Percentiles rank a stretch among this genome's conserved stretches.
These are phyloP conservation scores for Ustilago shanxiensis DNA, from an alignment of 1,284 basidiomycete genomes.

Conservation along the genomic window DNA sequence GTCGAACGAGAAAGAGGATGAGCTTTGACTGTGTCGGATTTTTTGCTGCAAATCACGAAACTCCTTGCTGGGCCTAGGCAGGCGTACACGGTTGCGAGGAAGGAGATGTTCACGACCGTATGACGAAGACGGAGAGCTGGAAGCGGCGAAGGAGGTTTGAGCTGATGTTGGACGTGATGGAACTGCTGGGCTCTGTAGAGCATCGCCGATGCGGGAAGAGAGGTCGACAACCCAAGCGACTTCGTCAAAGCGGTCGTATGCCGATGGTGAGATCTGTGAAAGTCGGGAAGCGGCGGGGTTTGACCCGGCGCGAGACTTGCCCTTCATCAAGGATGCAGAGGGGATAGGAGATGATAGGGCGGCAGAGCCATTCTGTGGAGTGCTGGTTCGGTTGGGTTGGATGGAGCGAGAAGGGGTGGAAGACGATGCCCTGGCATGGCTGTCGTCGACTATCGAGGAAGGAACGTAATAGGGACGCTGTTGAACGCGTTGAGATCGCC, in stretches of 20 bases:
- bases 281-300: conserved; percentile 11
- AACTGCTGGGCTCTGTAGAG: conserved; percentile 17
- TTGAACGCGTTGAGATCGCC: conserved; percentile 7
- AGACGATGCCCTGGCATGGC: background rate
- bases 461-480: conserved; percentile 33
- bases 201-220: too few species aligned
- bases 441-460: conserved; percentile 8
- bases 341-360: conserved; percentile 6
- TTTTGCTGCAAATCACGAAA: conserved; percentile 38
- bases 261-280: conserved; percentile 29
- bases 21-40: conserved; percentile 11
- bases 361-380: conserved; percentile 3
- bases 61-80: conserved; percentile 46
- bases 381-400: background rate
- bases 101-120: background rate
- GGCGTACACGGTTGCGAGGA: conserved; percentile 32
- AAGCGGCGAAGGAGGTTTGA: background rate
- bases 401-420: conserved; percentile 10
- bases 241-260: conserved; percentile 52
- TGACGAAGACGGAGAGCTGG: conserved; percentile 17
- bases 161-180: background rate
- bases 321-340: background rate
- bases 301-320: background rate
- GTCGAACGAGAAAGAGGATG: conserved; percentile 7
- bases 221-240: conserved; percentile 50